Base-by-base conservation (phyloP, 2,329 filamentous ascomycete genomes). In the Penicillium oxalicum region DNA sequence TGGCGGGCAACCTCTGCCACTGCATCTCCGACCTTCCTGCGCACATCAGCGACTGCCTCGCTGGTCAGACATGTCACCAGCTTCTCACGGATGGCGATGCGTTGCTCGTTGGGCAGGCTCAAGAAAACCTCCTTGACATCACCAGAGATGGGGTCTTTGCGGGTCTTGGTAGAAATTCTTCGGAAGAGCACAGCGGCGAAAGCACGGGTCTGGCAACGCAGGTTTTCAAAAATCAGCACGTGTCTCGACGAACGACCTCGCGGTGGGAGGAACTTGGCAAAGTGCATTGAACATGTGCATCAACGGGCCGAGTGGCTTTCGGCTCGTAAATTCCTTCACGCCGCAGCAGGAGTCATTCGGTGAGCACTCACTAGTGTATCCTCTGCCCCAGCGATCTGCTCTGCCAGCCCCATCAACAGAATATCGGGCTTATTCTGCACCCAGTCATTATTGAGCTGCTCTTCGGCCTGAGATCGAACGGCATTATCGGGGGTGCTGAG, bases 21-120 rank as follows among this genome's bases (percentile, higher is more conserved):
- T n/a, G 91, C 90, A 72, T 98, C 93, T 61, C 91, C 93, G 66
- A 97, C 87, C 72, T 98, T 98, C 74, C 95, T 93, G 62, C 93
- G 81, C 40, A 95, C 87, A 35, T 81, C 76, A 53, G 83, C 80
- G 53, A 87, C 81, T 24, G 80, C 75, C 73, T 97, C 93, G 53
- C 76, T 77, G 49, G 82, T 82, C 45, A 96, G 77, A 45, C 82
- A 83, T 63, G 91, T 81, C 37, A 97, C 79, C 50, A 97, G 76
- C 70, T 91, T 95, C 62, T 86, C 80, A 59, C 90, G 83, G 62
- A 97, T 95, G 41, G 82, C 84, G 43, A 82, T 76, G 56, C 86
- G 84, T 66, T 93, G 85, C 33, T 88, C 83, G 50, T 79, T 76
- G 56, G 80, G 79, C 45, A 97, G 77, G 34, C 87, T 89, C 53